Percentiles rank a stretch among this genome's conserved stretches.
phyloP scores from a whole-genome alignment of 1,284 basidiomycete genomes.

The Irpex rosettiformis region DNA sequence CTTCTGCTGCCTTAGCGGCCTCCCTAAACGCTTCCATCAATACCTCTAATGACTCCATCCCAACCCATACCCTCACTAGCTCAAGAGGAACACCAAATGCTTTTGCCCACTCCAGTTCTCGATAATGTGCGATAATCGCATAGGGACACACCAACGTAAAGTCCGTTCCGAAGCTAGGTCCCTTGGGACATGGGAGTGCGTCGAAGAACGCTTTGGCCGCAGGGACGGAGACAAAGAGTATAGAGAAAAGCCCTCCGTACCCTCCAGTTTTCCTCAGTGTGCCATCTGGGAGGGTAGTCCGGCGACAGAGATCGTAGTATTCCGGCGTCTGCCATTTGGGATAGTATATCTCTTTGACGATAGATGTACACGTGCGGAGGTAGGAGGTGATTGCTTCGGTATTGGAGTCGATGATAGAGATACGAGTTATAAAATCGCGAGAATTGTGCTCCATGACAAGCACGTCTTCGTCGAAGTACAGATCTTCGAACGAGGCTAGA shows the following conservation, averaged over 20 bases:
- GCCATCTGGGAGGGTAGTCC: conserved; percentile 29
- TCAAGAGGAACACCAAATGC: conserved; percentile 84
- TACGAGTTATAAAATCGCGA: conserved; percentile 82
- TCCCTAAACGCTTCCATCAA: conserved; percentile 61
- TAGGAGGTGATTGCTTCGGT: conserved; percentile 81
- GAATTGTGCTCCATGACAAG: conserved; percentile 98
- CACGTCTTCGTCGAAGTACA: conserved; percentile 90
- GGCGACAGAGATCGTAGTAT: conserved; percentile 70
- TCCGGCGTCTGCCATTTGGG: conserved; percentile 79
- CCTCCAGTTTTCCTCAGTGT: conserved; percentile 35
- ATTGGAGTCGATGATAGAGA: conserved; percentile 80
- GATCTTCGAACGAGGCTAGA: conserved; percentile 72
- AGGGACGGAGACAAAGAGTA: conserved; percentile 74
- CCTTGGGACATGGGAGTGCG: conserved; percentile 80
- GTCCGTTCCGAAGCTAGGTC: conserved; percentile 93
- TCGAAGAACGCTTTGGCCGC: conserved; percentile 89
- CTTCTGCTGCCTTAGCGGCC: conserved; percentile 75
- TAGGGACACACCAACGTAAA: conserved; percentile 95
- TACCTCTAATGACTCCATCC: conserved; percentile 74
- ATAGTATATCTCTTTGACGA: conserved; percentile 85
- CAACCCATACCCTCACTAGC: conserved; percentile 88
- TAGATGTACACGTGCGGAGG: conserved; percentile 57
- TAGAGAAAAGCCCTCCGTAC: conserved; percentile 89
- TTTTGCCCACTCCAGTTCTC: conserved; percentile 91
- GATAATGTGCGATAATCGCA: conserved; percentile 90